Percentiles rank a stretch among this genome's conserved stretches.
Evolutionary conservation across 108 stramenopile species (phyloP).

Genomic region (Discostella pseudostelligera): DNA sequence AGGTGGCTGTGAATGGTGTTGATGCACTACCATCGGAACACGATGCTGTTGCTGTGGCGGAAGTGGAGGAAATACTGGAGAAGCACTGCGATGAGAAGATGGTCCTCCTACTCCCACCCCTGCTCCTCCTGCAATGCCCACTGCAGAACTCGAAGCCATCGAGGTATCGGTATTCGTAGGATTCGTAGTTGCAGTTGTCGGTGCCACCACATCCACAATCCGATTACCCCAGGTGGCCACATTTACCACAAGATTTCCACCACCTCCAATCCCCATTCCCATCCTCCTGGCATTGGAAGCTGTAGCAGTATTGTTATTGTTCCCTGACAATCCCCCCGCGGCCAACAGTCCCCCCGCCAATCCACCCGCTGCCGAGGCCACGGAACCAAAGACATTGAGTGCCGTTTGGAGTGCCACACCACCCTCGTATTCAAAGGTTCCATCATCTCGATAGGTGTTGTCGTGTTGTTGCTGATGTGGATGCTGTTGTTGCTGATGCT

Average conservation of each 20-base stretch:
- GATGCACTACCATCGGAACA: no score
- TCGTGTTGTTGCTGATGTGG: not conserved
- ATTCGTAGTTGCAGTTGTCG: not conserved
- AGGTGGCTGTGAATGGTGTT: no score
- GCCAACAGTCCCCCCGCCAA: not conserved
- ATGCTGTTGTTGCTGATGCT: not conserved
- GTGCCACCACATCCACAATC: slow-evolving; percentile 27
- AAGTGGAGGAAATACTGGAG: no score
- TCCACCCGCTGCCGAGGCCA: slow-evolving; percentile 17
- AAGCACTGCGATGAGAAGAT: no score
- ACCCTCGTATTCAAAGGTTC: slow-evolving; percentile 3
- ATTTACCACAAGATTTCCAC: slow-evolving; percentile 9
- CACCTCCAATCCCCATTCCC: not conserved
- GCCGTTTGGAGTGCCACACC: slow-evolving; percentile 29
- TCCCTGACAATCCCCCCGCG: not conserved
- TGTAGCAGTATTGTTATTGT: not conserved
- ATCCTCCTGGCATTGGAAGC: not conserved
- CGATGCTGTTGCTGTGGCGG: no score
- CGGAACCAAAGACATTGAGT: slow-evolving; percentile 17
- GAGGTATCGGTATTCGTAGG: not conserved
- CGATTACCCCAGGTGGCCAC: slow-evolving; percentile 17
- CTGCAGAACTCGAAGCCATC: no score
- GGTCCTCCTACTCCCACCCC: no score
- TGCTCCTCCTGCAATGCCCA: no score
- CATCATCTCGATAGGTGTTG: not conserved